These are phyloP conservation scores for Nothophoma quercina DNA, from an alignment of 2,329 filamentous ascomycete species.

Conservation along the genomic window DNA sequence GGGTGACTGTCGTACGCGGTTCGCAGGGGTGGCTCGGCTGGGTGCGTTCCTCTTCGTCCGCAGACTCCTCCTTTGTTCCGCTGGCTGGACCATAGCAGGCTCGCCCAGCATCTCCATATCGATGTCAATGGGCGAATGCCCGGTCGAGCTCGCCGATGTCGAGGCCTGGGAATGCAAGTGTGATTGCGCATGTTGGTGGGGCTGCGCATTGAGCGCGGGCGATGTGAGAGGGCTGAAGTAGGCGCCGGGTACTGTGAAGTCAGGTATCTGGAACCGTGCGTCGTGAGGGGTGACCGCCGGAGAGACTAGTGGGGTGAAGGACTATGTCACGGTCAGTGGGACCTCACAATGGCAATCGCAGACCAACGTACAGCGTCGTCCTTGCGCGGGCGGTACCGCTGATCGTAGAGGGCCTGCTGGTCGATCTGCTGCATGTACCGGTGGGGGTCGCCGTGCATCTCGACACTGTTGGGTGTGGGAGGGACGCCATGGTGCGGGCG, in stretches of 20 bases:
- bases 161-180: slow-evolving; percentile 50
- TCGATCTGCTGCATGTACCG: slow-evolving; percentile 62
- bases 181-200: slow-evolving; percentile 43
- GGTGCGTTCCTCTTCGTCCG: slow-evolving; percentile 59
- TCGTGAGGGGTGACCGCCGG: slow-evolving; percentile 85
- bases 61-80: slow-evolving; percentile 54
- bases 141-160: slow-evolving; percentile 60
- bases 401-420: slow-evolving; percentile 70
- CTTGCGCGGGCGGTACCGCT: slow-evolving; percentile 69
- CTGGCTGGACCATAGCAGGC: slow-evolving; percentile 35
- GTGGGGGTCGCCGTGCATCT: slow-evolving; percentile 69
- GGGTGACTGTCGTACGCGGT: slow-evolving; percentile 72
- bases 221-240: slow-evolving; percentile 88
- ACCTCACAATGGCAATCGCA: background rate
- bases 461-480: slow-evolving; percentile 81
- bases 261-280: slow-evolving; percentile 66
- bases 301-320: slow-evolving; percentile 81
- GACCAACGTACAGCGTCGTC: slow-evolving; percentile 68
- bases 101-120: slow-evolving; percentile 56
- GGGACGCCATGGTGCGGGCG: slow-evolving; percentile 70
- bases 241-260: slow-evolving; percentile 70
- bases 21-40: slow-evolving; percentile 52
- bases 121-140: slow-evolving; percentile 55
- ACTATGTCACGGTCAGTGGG: slow-evolving; percentile 61
- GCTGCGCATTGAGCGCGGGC: slow-evolving; percentile 78